Evolutionary conservation across 768 basidiomycete species (phyloP).

Genomic region (Tricholoma hemisulphureum): DNA sequence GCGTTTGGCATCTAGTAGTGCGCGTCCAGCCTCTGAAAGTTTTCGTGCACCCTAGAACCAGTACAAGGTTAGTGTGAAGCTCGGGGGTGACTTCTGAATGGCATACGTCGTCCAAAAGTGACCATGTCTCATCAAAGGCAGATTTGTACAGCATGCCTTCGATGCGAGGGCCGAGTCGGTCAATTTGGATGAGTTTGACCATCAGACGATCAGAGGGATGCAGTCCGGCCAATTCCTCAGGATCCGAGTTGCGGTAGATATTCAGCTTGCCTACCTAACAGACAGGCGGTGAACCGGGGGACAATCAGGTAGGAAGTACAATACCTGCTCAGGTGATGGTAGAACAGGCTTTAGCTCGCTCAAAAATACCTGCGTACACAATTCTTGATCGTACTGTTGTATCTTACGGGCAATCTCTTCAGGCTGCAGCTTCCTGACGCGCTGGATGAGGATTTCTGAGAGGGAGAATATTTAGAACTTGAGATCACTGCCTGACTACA

Average conservation of each 20-base stretch:
- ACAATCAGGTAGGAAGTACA: neutral
- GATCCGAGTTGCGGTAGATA: slow-evolving; percentile 81
- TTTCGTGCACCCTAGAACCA: slow-evolving; percentile 69
- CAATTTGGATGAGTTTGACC: slow-evolving; percentile 95
- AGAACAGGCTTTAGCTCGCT: slow-evolving; percentile 84
- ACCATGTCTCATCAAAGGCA: slow-evolving; percentile 83
- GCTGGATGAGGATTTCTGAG: slow-evolving; percentile 89
- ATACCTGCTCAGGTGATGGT: slow-evolving; percentile 87
- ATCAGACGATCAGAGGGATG: slow-evolving; percentile 95
- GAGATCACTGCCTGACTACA: neutral
- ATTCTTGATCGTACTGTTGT: slow-evolving; percentile 79
- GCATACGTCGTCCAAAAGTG: slow-evolving; percentile 76
- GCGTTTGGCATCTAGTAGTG: slow-evolving; percentile 74
- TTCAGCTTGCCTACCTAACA: slow-evolving; percentile 82
- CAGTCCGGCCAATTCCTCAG: slow-evolving; percentile 82
- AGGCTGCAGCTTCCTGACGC: slow-evolving; percentile 77
- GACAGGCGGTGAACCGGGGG: neutral
- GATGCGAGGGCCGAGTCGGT: slow-evolving; percentile 82
- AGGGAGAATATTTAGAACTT: neutral
- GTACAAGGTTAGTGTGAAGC: slow-evolving; percentile 4
- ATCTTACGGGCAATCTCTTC: slow-evolving; percentile 86
- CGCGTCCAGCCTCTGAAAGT: slow-evolving; percentile 75
- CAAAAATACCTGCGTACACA: slow-evolving; percentile 87
- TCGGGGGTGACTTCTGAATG: neutral
- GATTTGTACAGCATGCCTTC: slow-evolving; percentile 95